Conservation (phyloP, 2,329 filamentous ascomycete species). For the Diaporthe sp. region DNA sequence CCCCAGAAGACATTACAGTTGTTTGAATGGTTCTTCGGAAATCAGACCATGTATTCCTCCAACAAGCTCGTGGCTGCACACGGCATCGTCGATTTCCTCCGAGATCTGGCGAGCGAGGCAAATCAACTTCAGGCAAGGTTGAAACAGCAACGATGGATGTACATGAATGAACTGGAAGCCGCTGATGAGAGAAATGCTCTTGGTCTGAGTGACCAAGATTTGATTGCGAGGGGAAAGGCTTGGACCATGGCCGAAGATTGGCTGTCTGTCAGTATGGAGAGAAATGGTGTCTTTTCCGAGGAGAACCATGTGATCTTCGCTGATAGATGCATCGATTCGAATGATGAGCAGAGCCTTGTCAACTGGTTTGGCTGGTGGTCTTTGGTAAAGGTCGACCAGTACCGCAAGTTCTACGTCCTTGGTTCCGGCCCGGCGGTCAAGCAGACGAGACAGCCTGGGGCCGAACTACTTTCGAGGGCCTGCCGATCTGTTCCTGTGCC, state of each 20-base stretch:
- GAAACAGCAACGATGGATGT: conserved; percentile 40
- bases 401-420: conserved; percentile 68
- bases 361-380: conserved; percentile 76
- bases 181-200: conserved; percentile 21
- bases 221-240: conserved; percentile 32
- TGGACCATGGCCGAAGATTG: conserved; percentile 23
- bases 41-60: conserved; percentile 43
- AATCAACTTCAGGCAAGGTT: conserved; percentile 40
- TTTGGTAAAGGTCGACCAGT: conserved; percentile 61
- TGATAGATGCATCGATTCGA: conserved; percentile 63
- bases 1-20: conserved; percentile 55
- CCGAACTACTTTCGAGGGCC: conserved; percentile 9
- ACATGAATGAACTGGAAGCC: conserved; percentile 22
- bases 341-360: conserved; percentile 74
- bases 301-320: conserved; percentile 60
- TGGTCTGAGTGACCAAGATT: conserved; percentile 39
- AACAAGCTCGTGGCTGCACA: conserved; percentile 54
- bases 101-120: conserved; percentile 54
- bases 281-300: conserved; percentile 50
- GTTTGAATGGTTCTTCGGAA: conserved; percentile 56
- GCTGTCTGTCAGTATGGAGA: conserved; percentile 29
- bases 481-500: conserved; percentile 52
- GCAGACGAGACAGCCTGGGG: conserved; percentile 4
- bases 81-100: conserved; percentile 53
- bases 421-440: conserved; percentile 57